Evolutionary conservation across 805 yeast genomes (phyloP).

Genomic region (Zygosaccharomyces gambellarensis): DNA sequence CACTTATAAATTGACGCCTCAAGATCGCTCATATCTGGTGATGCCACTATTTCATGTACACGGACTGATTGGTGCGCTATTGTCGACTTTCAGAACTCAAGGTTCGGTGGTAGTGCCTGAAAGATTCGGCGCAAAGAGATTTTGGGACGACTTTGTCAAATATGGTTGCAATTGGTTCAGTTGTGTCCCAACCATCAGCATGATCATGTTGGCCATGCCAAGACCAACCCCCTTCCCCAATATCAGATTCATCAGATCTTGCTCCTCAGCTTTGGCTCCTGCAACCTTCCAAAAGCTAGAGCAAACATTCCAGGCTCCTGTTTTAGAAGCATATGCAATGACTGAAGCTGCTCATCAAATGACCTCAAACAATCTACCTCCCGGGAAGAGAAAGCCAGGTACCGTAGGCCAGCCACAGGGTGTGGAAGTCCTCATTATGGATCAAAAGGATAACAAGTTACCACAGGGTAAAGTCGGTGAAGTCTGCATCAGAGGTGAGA

Average conservation of each 20-base stretch:
- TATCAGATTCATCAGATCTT: constrained; percentile 64
- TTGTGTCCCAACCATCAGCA: constrained; percentile 74
- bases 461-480: constrained; percentile 59
- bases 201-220: constrained; percentile 51
- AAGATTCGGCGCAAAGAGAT: constrained; percentile 53
- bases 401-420: constrained; percentile 74
- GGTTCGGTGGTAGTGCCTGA: constrained; percentile 62
- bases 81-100: constrained; percentile 56
- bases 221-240: constrained; percentile 48
- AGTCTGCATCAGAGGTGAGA: constrained; percentile 60
- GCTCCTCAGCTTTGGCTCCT: constrained; percentile 69
- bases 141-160: constrained; percentile 54
- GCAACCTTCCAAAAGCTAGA: constrained; percentile 56
- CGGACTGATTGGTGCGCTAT: constrained; percentile 61
- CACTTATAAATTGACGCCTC: constrained; percentile 47
- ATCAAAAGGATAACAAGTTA: constrained; percentile 43
- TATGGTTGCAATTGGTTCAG: constrained; percentile 64
- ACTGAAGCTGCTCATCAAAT: constrained; percentile 80
- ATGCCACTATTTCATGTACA: constrained; percentile 80
- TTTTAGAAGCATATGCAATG: constrained; percentile 75
- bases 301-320: constrained; percentile 56
- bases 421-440: constrained; percentile 55
- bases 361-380: constrained; percentile 66
- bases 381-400: constrained; percentile 61
- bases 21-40: constrained; percentile 57